phyloP scores from a whole-genome alignment of 768 basidiomycete genomes.

The Fomitopsis serialis region DNA sequence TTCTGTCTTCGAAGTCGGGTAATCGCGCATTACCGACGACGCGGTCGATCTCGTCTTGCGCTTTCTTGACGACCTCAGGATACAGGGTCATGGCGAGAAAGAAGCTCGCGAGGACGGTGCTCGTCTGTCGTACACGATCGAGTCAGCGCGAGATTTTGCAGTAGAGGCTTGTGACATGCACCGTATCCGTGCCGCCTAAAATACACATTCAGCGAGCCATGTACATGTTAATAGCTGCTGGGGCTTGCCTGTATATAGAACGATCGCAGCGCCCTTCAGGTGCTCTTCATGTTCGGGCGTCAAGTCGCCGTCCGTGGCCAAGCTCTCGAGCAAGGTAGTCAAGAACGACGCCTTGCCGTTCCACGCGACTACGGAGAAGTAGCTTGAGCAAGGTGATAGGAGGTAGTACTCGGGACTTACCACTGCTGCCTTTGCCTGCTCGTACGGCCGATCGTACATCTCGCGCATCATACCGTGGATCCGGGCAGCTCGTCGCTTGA shows the following conservation, averaged over 20 bases:
- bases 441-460: slow-evolving; percentile 12
- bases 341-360: slow-evolving; percentile 13
- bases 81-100: slow-evolving; percentile 5
- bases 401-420: not conserved
- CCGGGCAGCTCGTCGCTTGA: not conserved
- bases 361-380: slow-evolving; percentile 7
- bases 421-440: slow-evolving; percentile 8
- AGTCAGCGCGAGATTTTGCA: not conserved
- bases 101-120: slow-evolving; percentile 29
- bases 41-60: slow-evolving; percentile 37
- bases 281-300: slow-evolving; percentile 11
- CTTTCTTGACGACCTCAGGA: slow-evolving; percentile 18
- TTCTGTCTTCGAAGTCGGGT: slow-evolving; percentile 16
- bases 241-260: slow-evolving; percentile 14
- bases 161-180: not conserved
- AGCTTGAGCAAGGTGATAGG: not conserved
- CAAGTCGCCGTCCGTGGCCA: slow-evolving; percentile 1
- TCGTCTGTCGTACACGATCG: slow-evolving; percentile 24
- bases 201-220: not conserved
- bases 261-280: slow-evolving; percentile 14
- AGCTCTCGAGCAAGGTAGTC: slow-evolving; percentile 11
- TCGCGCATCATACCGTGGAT: slow-evolving; percentile 10
- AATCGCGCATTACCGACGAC: slow-evolving; percentile 32
- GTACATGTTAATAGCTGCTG: not conserved
- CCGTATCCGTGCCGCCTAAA: slow-evolving; percentile 14